Conservation (phyloP, 2,329 filamentous ascomycete genomes). For the Ceratocystis papillata region DNA sequence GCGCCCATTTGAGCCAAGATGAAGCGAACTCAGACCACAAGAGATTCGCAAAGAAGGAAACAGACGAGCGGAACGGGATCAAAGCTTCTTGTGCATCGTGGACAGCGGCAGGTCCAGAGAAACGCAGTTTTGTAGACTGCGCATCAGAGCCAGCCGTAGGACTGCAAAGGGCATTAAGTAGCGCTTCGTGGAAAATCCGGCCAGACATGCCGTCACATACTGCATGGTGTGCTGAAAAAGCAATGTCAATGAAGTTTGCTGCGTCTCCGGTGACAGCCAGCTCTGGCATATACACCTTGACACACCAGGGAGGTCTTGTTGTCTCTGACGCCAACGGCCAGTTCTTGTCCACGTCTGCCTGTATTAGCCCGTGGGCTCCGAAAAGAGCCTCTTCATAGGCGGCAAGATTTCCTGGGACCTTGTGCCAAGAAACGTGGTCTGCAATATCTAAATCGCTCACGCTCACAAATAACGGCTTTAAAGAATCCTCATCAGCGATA, state of each 20-base stretch:
- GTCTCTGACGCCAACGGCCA: conserved; percentile 34
- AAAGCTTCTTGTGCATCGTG: conserved; percentile 35
- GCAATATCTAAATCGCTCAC: conserved; percentile 36
- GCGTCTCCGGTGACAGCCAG: neutral
- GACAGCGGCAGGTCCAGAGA: conserved; percentile 30
- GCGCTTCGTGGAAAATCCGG: conserved; percentile 39
- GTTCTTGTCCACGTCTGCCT: conserved; percentile 32
- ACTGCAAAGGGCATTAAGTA: conserved; percentile 37
- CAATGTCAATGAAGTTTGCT: conserved; percentile 32
- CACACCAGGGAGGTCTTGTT: conserved; percentile 38
- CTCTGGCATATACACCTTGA: conserved; percentile 32
- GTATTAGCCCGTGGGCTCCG: neutral
- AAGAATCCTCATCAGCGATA: conserved; percentile 38
- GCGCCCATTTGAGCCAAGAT: conserved; percentile 31
- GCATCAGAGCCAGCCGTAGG: conserved; percentile 1
- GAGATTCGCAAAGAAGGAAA: conserved; percentile 34
- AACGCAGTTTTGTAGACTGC: conserved; percentile 28
- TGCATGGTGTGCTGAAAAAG: conserved; percentile 44
- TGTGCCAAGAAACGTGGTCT: conserved; percentile 35
- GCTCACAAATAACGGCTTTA: conserved; percentile 36
- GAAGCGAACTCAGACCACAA: conserved; percentile 37
- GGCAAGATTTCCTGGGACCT: conserved; percentile 25
- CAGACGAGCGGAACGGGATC: conserved; percentile 35
- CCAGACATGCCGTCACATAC: conserved; percentile 43
- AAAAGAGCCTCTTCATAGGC: conserved; percentile 30